Evolutionary conservation across 169 alveolate genomes (phyloP).

Genomic region (Eimeria praecox): DNA sequence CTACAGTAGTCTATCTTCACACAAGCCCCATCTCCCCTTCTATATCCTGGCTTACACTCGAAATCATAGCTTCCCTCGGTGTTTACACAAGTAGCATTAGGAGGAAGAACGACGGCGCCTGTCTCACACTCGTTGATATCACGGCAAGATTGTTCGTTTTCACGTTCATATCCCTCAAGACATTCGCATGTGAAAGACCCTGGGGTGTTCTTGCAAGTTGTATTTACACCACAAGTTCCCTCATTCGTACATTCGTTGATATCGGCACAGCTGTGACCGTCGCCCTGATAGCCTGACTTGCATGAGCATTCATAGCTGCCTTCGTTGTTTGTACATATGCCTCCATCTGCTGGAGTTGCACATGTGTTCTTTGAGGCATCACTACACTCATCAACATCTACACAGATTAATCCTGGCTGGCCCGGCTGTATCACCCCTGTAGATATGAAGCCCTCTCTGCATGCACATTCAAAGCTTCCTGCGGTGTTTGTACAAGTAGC

Average conservation of each 20-base stretch:
- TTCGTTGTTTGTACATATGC: conserved; percentile 84
- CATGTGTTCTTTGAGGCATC: conserved; percentile 79
- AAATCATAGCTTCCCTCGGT: conserved; percentile 65
- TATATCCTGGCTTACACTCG: conserved; percentile 74
- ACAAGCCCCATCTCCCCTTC: conserved; percentile 2
- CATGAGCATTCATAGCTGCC: conserved; percentile 86
- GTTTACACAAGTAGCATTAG: conserved; percentile 65
- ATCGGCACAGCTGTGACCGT: conserved; percentile 72
- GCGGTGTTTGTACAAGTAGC: conserved; percentile 79
- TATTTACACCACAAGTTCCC: conserved; percentile 47
- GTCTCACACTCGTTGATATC: conserved; percentile 76
- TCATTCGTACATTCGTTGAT: conserved; percentile 76
- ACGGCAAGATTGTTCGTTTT: neutral
- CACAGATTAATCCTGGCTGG: neutral
- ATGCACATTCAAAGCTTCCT: conserved; percentile 83
- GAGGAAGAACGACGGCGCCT: conserved; percentile 37
- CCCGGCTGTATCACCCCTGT: conserved; percentile 4
- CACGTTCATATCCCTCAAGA: conserved; percentile 78
- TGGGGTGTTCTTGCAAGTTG: conserved; percentile 80
- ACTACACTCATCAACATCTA: conserved; percentile 78
- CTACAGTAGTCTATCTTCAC: conserved; percentile 79
- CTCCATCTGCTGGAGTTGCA: conserved; percentile 70
- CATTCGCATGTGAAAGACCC: conserved; percentile 85
- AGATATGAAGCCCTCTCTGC: conserved; percentile 78
- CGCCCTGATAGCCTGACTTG: conserved; percentile 80